Evolutionary conservation across 169 alveolate species (phyloP).

Genomic region (Blepharisma undulans): DNA sequence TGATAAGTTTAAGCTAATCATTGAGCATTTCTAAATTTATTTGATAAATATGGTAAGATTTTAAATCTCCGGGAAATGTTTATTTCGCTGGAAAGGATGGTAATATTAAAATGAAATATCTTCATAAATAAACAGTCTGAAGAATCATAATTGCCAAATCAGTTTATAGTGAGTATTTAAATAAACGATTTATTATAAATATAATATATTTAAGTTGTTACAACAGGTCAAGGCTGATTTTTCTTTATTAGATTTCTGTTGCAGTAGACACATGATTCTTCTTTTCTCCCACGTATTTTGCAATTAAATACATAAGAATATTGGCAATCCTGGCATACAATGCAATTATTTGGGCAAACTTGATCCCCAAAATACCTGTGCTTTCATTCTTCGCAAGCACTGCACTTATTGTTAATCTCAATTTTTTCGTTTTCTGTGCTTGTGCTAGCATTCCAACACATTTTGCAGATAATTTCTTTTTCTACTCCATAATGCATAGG

Average conservation of each 20-base stretch:
- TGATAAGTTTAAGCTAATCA: neutral
- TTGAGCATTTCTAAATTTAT: neutral
- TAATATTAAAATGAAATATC: no score
- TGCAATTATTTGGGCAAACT: neutral
- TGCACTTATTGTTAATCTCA: neutral
- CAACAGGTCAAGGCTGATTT: neutral
- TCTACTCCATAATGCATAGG: neutral
- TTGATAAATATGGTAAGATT: no score
- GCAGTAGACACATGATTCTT: neutral
- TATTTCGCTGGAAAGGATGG: no score
- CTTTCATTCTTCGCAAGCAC: neutral
- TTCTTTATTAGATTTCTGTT: neutral
- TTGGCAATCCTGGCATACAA: neutral
- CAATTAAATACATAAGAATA: neutral
- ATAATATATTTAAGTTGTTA: neutral
- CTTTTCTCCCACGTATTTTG: neutral
- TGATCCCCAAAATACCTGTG: neutral
- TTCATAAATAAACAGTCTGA: no score
- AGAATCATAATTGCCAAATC: no score
- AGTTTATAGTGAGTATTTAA: no score
- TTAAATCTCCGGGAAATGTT: no score
- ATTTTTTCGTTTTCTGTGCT: neutral
- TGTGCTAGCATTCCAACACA: neutral
- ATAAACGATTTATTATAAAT: no score
- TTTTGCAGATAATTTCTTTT: neutral